phyloP scores from a whole-genome alignment of 2,329 filamentous ascomycete species.

The Mycosphaerella sp. region DNA sequence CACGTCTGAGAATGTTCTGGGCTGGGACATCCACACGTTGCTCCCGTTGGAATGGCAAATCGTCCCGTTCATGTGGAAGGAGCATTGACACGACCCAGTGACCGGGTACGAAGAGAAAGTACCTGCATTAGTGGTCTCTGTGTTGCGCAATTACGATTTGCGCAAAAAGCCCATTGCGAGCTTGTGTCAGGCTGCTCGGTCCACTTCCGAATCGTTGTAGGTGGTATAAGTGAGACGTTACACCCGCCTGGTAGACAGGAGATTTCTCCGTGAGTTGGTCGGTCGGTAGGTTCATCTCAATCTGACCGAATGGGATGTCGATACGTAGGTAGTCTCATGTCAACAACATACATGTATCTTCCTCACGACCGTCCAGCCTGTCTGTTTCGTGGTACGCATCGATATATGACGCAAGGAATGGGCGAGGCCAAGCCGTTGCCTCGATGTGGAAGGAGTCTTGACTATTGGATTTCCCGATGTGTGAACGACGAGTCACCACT shows the following conservation, averaged over 20 bases:
- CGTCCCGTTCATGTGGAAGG: conserved; percentile 3
- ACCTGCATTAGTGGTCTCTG: conserved; percentile 27
- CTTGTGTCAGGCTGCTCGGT: conserved; percentile 19
- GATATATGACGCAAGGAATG: not conserved
- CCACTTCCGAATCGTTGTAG: conserved; percentile 16
- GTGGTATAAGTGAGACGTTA: conserved; percentile 22
- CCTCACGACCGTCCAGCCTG: not conserved
- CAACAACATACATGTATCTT: not conserved
- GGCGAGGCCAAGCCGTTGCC: not conserved
- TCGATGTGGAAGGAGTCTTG: not conserved
- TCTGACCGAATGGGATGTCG: conserved; percentile 18
- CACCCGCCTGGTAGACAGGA: conserved; percentile 19
- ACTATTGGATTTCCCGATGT: not conserved
- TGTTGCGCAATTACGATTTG: conserved; percentile 26
- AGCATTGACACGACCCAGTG: conserved; percentile 13
- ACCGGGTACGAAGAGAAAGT: conserved; percentile 23
- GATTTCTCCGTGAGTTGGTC: conserved; percentile 7
- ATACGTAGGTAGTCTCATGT: conserved; percentile 4
- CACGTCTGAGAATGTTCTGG: not conserved
- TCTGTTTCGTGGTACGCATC: conserved; percentile 5
- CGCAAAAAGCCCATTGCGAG: conserved; percentile 17
- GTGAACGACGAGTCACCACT: conserved; percentile 2
- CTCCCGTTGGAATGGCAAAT: not conserved
- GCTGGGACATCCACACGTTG: not conserved
- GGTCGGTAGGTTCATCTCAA: conserved; percentile 14